Conservation (phyloP, 2,329 filamentous ascomycete genomes). For the Arachnomyces sp. region DNA sequence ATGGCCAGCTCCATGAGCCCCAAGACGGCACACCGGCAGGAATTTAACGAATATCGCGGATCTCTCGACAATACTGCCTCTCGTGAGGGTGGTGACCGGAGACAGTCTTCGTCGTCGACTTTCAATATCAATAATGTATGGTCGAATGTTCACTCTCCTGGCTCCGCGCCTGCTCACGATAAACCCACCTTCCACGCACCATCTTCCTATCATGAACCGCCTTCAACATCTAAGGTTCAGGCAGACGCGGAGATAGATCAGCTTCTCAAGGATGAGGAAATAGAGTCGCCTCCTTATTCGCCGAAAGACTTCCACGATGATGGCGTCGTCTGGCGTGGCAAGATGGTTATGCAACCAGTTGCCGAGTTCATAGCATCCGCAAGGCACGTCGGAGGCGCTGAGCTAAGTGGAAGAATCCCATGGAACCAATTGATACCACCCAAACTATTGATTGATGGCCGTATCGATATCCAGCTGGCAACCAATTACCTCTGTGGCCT, state of each 20-base stretch:
- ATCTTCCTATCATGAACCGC: slow-evolving; percentile 29
- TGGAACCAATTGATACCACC: slow-evolving; percentile 72
- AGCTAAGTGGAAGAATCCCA: slow-evolving; percentile 58
- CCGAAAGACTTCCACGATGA: slow-evolving; percentile 66
- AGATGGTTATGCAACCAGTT: slow-evolving; percentile 66
- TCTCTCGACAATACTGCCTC: slow-evolving; percentile 25
- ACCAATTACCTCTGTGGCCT: slow-evolving; percentile 87
- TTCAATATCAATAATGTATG: slow-evolving; percentile 87
- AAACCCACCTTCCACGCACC: slow-evolving; percentile 38
- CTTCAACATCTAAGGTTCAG: slow-evolving; percentile 41
- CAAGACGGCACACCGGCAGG: slow-evolving; percentile 15
- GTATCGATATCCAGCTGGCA: slow-evolving; percentile 74
- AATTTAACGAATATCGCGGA: slow-evolving; percentile 14
- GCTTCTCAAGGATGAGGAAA: slow-evolving; percentile 73
- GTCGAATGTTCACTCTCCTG: slow-evolving; percentile 71
- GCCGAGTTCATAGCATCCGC: slow-evolving; percentile 70
- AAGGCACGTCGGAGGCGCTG: slow-evolving; percentile 75
- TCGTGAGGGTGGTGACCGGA: no score
- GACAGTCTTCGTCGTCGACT: slow-evolving; percentile 50
- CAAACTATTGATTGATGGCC: slow-evolving; percentile 53
- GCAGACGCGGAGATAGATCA: slow-evolving; percentile 86
- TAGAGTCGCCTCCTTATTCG: slow-evolving; percentile 75
- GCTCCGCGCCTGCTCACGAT: slow-evolving; percentile 36
- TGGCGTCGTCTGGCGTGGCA: slow-evolving; percentile 71
- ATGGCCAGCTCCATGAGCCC: slow-evolving; percentile 22